Base-by-base conservation (phyloP, 2,329 filamentous ascomycete species). In the Cordyceps farinosa region DNA sequence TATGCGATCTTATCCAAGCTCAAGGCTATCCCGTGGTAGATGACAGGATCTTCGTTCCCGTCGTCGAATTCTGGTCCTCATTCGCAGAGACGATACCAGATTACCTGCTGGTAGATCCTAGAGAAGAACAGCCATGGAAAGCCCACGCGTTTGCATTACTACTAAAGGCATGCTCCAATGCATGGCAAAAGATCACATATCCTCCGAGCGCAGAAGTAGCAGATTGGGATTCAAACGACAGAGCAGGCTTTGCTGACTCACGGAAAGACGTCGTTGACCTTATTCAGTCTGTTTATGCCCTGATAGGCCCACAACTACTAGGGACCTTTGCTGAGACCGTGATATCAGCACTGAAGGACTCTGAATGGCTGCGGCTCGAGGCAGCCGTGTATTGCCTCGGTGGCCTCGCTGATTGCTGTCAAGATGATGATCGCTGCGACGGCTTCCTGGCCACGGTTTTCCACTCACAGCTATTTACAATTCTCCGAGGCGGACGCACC, bases 241-340 rank as follows among this genome's bases (percentile, higher is more conserved):
- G 85, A 45, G 82, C 83, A 57, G 86, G 82, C 0, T 93, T 93
- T 73, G 80, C 82, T 58, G 87, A 90, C 63, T 91, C 91, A 54
- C 83, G 91, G 36, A 87, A 90, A 68, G 91, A 96, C 69, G 87
- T 93, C n/a, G 83, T 85, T 57, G 91, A 96, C 72, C 82, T 95
- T 57, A 79, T 95, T 34, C 86, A 92, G 67, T 87, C 89, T 2
- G 84, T 88, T 3, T 93, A 88, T 68, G 80, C 87, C 3, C 75
- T 89, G 17, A 81, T 83, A 48, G 86, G 85, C 0, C 77, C 81
- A 30, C 74, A 79, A 42, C 74, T 90, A 11, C 78, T 90, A 47
- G 77, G 79, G 1, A 80, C 81, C 8, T 88, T 90, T 67, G 80
- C 81, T 47, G 78, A 84, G 51, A 70, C 85, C n/a, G 78, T 84